Evolutionary conservation across 352 stramenopile species (phyloP), one percentile per base, ranked within the genome.

Genomic region (Pseudoperonospora humuli): DNA sequence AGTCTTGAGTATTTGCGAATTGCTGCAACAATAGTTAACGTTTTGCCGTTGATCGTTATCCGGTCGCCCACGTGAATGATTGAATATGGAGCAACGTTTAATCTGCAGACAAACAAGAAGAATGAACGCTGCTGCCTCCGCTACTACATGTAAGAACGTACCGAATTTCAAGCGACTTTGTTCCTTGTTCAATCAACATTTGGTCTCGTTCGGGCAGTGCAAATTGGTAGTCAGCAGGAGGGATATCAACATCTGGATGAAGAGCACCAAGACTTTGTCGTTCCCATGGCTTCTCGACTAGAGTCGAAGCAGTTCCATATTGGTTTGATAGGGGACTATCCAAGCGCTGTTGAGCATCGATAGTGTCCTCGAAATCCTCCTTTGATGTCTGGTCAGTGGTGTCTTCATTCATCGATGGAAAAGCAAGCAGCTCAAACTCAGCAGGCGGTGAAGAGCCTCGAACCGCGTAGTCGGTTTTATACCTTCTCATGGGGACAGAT

Each of bases 141-240:
- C 24, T 14, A 14, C 20, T 9, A n/a, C n/a, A n/a, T n/a, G 5
- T n/a, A n/a, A 18, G 40, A 8, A 51, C 51, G 26, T 32, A 86
- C 75, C 75, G 61, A 50, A 86, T 84, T 44, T 84, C 72, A 23
- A 86, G 58, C 2, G 57, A 73, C 51, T 86, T 86, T 26, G 38
- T 20, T 25, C 75, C 75, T 24, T 48, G 67, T 14, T 66, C 70
- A 14, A 86, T 62, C 27, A 70, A 44, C 17, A 61, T 50, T 5
- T 75, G 54, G 36, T 83, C 72, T 21, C 49, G 44, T 7, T 49
- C 50, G 3, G 65, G 45, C 13, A 84, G 49, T 19, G 64, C 56
- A 45, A 86, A 80, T 4, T 76, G 72, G 23, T 84, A 86, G 39
- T 84, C 67, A 3, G 54, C 67, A 26, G 72, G 64, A 46, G 50